phyloP scores from a whole-genome alignment of 208 protist species.

The Angomonas deanei region DNA sequence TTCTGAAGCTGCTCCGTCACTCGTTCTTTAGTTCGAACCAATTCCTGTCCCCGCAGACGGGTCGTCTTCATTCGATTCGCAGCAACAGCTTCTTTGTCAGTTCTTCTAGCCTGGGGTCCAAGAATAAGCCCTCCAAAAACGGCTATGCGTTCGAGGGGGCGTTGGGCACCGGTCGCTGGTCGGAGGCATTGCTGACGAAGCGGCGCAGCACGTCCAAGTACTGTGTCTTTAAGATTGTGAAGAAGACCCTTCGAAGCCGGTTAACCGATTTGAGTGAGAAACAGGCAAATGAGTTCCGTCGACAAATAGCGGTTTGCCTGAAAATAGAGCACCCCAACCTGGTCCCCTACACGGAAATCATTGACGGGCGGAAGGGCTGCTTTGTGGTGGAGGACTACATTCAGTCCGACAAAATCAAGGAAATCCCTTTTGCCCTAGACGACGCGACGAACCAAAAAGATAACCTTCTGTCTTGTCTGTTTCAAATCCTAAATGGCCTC shows the following conservation, averaged over 20 bases:
- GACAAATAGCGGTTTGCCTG: constrained; percentile 37
- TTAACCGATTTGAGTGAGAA: constrained; percentile 16
- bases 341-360: constrained; percentile 58
- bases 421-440: constrained; percentile 16
- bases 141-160: constrained; percentile 46
- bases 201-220: constrained; percentile 35
- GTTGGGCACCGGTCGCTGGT: constrained; percentile 40
- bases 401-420: constrained; percentile 16
- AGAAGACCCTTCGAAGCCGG: constrained; percentile 35
- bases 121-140: constrained; percentile 12
- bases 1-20: constrained; percentile 47
- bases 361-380: constrained; percentile 51
- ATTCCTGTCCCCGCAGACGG: constrained; percentile 5
- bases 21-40: constrained; percentile 35
- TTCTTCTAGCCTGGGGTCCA: constrained; percentile 4
- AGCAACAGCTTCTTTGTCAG: constrained; percentile 15
- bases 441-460: not conserved
- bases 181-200: constrained; percentile 63
- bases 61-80: constrained; percentile 6
- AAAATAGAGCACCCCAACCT: constrained; percentile 66
- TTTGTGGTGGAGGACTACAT: constrained; percentile 69
- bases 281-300: constrained; percentile 15
- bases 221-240: constrained; percentile 66
- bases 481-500: constrained; percentile 58
- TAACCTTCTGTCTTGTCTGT: constrained; percentile 36